phyloP scores from a whole-genome alignment of 2,329 filamentous ascomycete species.

The Aspergillus ibericus region DNA sequence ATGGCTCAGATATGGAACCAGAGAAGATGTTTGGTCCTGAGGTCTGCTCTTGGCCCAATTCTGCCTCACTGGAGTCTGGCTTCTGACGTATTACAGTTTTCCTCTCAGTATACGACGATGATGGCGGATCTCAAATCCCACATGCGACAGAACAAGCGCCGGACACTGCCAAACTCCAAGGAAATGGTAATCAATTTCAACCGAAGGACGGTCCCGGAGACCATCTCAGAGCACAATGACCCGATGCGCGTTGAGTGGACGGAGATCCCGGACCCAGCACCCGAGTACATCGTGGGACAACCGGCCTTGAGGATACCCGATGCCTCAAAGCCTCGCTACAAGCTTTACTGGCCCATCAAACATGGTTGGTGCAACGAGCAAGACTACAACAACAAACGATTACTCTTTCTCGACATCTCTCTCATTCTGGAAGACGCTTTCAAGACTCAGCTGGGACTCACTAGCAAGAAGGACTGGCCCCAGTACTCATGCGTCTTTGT shows the following conservation, averaged over 20 bases:
- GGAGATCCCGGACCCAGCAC: constrained; percentile 68
- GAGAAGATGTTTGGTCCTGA: constrained; percentile 90
- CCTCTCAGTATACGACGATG: constrained; percentile 73
- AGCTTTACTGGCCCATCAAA: constrained; percentile 87
- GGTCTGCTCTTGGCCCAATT: constrained; percentile 46
- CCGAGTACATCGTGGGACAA: constrained; percentile 76
- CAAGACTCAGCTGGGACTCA: constrained; percentile 77
- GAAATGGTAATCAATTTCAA: constrained; percentile 96
- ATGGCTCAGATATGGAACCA: constrained; percentile 50
- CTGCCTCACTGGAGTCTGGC: neutral
- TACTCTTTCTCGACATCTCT: constrained; percentile 83
- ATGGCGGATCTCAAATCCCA: constrained; percentile 82
- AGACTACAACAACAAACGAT: constrained; percentile 77
- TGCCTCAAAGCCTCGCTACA: constrained; percentile 83
- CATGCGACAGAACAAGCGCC: constrained; percentile 90
- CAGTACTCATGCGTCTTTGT: constrained; percentile 97
- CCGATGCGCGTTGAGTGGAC: constrained; percentile 95
- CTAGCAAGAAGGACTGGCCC: constrained; percentile 74
- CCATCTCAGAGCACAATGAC: constrained; percentile 93
- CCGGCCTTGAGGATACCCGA: constrained; percentile 86
- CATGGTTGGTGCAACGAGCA: constrained; percentile 86
- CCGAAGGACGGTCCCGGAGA: constrained; percentile 75
- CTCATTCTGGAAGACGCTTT: constrained; percentile 84
- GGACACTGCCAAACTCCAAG: constrained; percentile 95
- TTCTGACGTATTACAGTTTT: constrained; percentile 46